phyloP scores from a whole-genome alignment of 345 rosid species.

The Leavenworthia alabamica region DNA sequence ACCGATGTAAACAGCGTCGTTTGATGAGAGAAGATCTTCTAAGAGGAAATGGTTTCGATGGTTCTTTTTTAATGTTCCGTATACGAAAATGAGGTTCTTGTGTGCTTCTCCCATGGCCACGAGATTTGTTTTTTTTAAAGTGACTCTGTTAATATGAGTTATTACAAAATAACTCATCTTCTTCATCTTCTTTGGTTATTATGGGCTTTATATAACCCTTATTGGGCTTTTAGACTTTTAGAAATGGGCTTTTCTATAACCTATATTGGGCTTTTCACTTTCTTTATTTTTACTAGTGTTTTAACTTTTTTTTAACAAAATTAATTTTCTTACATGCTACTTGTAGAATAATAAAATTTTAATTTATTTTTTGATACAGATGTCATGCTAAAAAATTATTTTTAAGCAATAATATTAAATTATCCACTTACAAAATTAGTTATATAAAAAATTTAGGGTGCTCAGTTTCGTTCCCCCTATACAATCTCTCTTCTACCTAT shows the following conservation, averaged over 20 bases:
- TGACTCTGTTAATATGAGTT: not conserved
- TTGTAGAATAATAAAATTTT: not conserved
- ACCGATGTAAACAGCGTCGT: constrained; percentile 48
- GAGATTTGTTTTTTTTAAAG: not conserved
- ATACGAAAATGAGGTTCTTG: constrained; percentile 41
- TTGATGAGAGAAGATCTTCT: constrained; percentile 33
- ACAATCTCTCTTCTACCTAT: too few relatives aligned
- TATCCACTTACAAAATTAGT: not conserved
- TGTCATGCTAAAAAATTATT: not conserved
- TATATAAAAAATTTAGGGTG: too few relatives aligned
- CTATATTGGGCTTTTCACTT: not conserved
- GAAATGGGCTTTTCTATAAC: not conserved
- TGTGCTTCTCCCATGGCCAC: constrained; percentile 6
- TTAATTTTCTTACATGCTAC: not conserved
- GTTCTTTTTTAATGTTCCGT: constrained; percentile 63
- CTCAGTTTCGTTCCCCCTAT: too few relatives aligned
- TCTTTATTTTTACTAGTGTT: not conserved
- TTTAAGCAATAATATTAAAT: not conserved
- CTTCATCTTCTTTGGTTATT: not conserved
- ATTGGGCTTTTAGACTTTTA: not conserved
- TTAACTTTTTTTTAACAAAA: too few relatives aligned
- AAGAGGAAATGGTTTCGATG: constrained; percentile 42
- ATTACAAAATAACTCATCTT: too few relatives aligned
- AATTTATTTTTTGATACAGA: not conserved
- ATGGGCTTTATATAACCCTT: not conserved